Evolutionary conservation across 2,329 filamentous ascomycete species (phyloP).

Genomic region (Mariannaea elegans): DNA sequence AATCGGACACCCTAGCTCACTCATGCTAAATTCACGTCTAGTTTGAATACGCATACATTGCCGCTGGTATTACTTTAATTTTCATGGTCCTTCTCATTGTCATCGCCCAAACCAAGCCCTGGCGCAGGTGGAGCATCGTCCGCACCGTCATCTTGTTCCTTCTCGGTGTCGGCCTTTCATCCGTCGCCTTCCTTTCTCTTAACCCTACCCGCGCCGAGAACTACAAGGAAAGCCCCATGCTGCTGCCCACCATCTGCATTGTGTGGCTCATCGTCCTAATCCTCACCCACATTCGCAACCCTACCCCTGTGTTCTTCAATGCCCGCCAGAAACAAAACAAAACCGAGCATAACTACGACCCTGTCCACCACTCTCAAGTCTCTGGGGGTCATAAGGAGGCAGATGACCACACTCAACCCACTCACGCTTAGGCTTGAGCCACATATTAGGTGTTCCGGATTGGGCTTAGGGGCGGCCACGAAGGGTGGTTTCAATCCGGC

Average conservation of each 20-base stretch:
- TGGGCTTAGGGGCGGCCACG: neutral
- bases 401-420: neutral
- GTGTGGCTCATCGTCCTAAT: constrained; percentile 46
- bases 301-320: constrained; percentile 34
- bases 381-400: constrained; percentile 14
- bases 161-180: constrained; percentile 42
- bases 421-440: neutral
- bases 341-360: constrained; percentile 23
- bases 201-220: constrained; percentile 11
- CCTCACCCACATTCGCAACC: constrained; percentile 46
- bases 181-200: constrained; percentile 40
- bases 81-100: constrained; percentile 45
- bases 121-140: constrained; percentile 44
- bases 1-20: neutral
- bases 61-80: constrained; percentile 43
- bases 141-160: constrained; percentile 42
- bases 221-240: constrained; percentile 43
- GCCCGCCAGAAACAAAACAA: constrained; percentile 27
- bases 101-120: constrained; percentile 42
- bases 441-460: neutral
- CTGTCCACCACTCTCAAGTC: constrained; percentile 17
- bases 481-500: too few species aligned
- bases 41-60: constrained; percentile 48
- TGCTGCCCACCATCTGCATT: constrained; percentile 45
- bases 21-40: constrained; percentile 20